Evolutionary conservation across 2,329 filamentous ascomycete genomes (phyloP), one percentile per base, ranked within the genome.

Genomic region (Diaporthe vexans): DNA sequence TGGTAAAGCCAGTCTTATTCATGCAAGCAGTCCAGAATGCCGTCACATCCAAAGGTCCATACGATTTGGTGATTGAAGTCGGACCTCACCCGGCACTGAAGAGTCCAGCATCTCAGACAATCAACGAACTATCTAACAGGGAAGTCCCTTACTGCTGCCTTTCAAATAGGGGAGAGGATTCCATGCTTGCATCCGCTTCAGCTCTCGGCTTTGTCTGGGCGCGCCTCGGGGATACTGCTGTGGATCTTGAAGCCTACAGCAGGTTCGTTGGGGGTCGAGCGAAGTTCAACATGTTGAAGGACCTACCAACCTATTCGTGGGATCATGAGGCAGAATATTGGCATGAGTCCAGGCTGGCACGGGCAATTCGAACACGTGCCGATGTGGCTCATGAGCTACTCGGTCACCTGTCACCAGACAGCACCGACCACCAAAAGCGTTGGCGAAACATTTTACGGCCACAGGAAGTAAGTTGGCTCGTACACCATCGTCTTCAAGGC

Each of bases 401-500:
- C 1, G 76, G 76, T 2, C 51, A 57, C 2, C 6, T 24, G 15
- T 11, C 51, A 4, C 67, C 67, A 0, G 57, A 71, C 1, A 40
- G 19, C 4, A 67, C 37, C 21, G 65, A 57, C 15, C 71, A 77
- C 4, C 74, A 78, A 10, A 57, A 77, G 13, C 76, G 77, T 2
- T 82, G 80, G 80, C 37, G 71, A 1, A 79, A 81, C 57, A 52
- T 79, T 3, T 75, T 82, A 6, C 74, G 74, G 4, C 69, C 76
- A 0, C 52, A 71, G 0, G 79, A 83, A 21, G 70, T 82, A 0
- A 77, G 79, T 0, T 88, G 86, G 86, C 76, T 87, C 1, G 43
- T 74, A 0, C 81, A 84, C 6, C 85, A 88, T 43, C 69, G 76
- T 7, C 26, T 80, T 17, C 79, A 83, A n/a, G 77, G 79, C 0